Evolutionary conservation across 2,329 filamentous ascomycete species (phyloP).

Genomic region (Leptographium wingfieldii): DNA sequence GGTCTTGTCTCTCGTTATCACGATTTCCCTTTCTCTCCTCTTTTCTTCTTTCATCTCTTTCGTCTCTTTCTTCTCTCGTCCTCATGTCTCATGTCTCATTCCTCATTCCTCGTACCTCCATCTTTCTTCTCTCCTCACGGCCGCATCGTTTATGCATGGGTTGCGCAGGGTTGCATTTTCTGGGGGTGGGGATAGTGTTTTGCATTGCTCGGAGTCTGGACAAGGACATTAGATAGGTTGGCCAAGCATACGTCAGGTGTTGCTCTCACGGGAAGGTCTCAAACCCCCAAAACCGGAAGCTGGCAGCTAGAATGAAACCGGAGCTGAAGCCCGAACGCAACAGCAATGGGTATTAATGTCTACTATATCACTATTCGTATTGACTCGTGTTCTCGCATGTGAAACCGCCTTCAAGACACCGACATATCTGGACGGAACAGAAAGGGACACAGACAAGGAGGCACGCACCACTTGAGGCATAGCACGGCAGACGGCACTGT

Average conservation of each 20-base stretch:
- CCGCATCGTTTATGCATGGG: background rate
- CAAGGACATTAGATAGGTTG: background rate
- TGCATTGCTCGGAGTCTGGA: constrained; percentile 10
- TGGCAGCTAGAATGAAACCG: background rate
- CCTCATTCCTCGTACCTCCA: background rate
- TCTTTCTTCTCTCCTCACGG: background rate
- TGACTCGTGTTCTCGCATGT: background rate
- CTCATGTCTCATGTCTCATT: background rate
- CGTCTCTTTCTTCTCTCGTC: background rate
- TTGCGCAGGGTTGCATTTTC: background rate
- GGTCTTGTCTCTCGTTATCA: background rate
- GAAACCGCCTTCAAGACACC: background rate
- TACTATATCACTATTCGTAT: background rate
- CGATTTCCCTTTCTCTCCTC: background rate
- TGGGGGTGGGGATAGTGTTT: background rate
- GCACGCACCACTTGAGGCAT: constrained; percentile 1
- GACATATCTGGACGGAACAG: background rate
- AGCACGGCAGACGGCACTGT: background rate
- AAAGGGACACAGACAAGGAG: background rate
- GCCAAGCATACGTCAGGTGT: background rate
- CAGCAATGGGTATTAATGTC: background rate
- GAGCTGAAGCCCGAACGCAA: background rate
- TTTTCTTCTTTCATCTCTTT: background rate
- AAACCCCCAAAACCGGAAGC: background rate
- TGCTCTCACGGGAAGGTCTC: background rate